Conservation (phyloP, 495 filamentous ascomycete species). For the Lasiosphaeria hispida region DNA sequence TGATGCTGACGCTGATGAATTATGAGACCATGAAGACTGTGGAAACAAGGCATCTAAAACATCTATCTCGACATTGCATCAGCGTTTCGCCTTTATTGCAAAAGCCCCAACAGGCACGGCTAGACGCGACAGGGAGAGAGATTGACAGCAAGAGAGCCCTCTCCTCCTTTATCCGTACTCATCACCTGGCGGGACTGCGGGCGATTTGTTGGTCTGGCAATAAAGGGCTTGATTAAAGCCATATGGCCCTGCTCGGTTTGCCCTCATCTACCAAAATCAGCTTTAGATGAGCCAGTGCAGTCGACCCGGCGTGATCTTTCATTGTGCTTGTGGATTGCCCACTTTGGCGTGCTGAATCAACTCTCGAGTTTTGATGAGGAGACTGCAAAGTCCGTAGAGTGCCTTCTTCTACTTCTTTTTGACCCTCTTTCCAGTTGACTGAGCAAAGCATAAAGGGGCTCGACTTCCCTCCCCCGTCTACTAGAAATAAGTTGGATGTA, state of each 20-base stretch:
- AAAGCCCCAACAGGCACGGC: neutral
- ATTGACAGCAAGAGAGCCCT: neutral
- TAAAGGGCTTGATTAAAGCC: conserved; percentile 23
- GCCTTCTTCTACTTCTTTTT: too few relatives aligned
- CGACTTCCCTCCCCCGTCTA: conserved; percentile 5
- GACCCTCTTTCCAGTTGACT: neutral
- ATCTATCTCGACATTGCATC: conserved; percentile 6
- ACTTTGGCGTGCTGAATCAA: too few relatives aligned
- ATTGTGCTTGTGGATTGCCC: neutral
- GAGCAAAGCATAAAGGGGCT: conserved; percentile 16
- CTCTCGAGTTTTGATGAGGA: too few relatives aligned
- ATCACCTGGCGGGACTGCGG: too few relatives aligned
- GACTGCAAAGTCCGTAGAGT: too few relatives aligned
- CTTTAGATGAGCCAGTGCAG: conserved; percentile 17
- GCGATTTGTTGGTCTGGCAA: conserved; percentile 15
- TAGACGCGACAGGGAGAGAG: neutral
- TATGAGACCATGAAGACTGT: neutral
- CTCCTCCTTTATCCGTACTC: too few relatives aligned
- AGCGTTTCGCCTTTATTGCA: conserved; percentile 1
- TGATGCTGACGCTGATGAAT: neutral
- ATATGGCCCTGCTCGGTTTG: conserved; percentile 10
- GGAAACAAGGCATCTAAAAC: neutral
- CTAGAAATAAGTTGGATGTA: conserved; percentile 14
- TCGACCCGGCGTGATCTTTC: neutral
- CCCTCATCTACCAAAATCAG: conserved; percentile 28